Conservation (phyloP, 208 protist genomes). For the Angomonas deanei region DNA sequence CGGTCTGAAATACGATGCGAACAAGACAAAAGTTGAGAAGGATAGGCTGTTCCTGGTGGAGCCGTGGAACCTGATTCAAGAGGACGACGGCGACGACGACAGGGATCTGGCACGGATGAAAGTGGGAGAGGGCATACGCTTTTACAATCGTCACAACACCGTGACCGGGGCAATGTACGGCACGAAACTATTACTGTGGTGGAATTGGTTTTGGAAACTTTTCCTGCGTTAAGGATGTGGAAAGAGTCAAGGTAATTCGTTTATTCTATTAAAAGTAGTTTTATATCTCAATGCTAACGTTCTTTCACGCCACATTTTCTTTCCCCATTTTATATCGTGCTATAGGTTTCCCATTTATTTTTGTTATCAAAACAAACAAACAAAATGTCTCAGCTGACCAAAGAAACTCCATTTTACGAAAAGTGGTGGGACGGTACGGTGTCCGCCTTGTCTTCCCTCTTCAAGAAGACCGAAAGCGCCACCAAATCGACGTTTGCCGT, state of each 20-base stretch:
- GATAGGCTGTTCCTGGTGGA: constrained; percentile 37
- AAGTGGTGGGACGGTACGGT: neutral
- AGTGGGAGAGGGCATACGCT: neutral
- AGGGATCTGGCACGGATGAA: neutral
- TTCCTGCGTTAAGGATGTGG: no score
- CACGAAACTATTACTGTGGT: neutral
- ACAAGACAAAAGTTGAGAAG: neutral
- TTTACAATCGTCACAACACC: neutral
- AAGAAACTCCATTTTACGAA: neutral
- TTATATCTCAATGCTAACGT: no score
- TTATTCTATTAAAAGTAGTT: no score
- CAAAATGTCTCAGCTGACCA: neutral
- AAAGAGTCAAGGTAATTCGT: no score
- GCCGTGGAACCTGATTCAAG: constrained; percentile 41
- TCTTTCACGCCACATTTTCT: no score
- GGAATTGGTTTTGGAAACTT: neutral
- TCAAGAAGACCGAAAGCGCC: neutral
- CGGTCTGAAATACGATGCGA: neutral
- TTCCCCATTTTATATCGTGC: neutral
- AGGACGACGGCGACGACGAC: constrained; percentile 11
- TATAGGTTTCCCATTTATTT: neutral
- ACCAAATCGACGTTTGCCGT: neutral
- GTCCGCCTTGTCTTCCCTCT: neutral
- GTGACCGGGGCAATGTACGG: neutral
- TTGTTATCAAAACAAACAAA: neutral